phyloP scores from a whole-genome alignment of 495 filamentous ascomycete genomes.

The Penicillium fimorum region DNA sequence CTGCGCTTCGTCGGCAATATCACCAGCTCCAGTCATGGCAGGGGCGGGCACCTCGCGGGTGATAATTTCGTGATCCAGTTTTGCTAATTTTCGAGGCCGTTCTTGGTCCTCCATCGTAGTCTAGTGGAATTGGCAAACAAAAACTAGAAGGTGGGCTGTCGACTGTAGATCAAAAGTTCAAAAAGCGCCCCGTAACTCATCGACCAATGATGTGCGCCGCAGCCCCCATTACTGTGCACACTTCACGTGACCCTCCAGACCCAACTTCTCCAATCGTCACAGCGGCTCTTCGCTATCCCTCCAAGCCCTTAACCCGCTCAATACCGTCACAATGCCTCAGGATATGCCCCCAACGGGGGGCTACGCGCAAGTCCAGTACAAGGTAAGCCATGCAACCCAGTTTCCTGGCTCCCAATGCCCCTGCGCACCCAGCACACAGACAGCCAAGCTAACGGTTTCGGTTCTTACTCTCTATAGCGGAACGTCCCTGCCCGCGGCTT shows the following conservation, averaged over 20 bases:
- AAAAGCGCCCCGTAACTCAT: slow-evolving; percentile 20
- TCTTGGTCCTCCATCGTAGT: slow-evolving; percentile 53
- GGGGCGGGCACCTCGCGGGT: slow-evolving; percentile 24
- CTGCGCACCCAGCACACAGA: slow-evolving; percentile 13
- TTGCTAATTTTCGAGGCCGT: slow-evolving; percentile 51
- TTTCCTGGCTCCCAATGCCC: slow-evolving; percentile 8
- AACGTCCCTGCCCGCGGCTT: slow-evolving; percentile 92
- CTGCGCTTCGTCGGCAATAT: slow-evolving; percentile 14
- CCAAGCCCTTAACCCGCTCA: slow-evolving; percentile 21
- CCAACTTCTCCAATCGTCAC: slow-evolving; percentile 35
- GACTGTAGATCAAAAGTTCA: slow-evolving; percentile 19
- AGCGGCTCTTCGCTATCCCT: slow-evolving; percentile 29
- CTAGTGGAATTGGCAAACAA: slow-evolving; percentile 4
- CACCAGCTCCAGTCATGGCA: slow-evolving; percentile 37
- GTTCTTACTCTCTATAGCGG: slow-evolving; percentile 52
- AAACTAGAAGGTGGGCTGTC: slow-evolving; percentile 15
- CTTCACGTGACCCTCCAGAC: slow-evolving; percentile 36
- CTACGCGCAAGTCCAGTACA: slow-evolving; percentile 95
- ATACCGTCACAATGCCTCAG: slow-evolving; percentile 52
- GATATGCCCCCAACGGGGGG: slow-evolving; percentile 94
- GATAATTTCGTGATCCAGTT: slow-evolving; percentile 37
- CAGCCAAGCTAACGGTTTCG: slow-evolving; percentile 15
- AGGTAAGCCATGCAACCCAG: slow-evolving; percentile 57
- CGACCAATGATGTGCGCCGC: slow-evolving; percentile 32
- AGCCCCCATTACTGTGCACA: slow-evolving; percentile 37